Conservation (phyloP, 2,329 filamentous ascomycete species). For the Alternaria panax region DNA sequence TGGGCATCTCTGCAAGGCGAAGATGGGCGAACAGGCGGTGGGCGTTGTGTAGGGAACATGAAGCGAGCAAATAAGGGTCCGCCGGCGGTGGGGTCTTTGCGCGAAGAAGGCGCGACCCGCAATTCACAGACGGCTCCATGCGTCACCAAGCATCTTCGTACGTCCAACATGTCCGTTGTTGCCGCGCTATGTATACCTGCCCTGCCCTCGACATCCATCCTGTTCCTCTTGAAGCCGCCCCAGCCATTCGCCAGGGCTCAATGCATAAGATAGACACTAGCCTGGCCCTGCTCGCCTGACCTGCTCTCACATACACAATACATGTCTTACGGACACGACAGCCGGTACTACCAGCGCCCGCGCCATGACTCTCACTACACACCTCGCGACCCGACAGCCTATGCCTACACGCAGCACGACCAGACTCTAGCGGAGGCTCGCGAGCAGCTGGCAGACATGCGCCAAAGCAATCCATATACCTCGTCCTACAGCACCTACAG, state of each 20-base stretch:
- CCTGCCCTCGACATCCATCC: constrained; percentile 8
- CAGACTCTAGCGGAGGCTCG: constrained; percentile 24
- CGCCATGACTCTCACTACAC: constrained; percentile 38
- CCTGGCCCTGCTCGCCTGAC: constrained; percentile 23
- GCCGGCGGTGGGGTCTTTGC: constrained; percentile 6
- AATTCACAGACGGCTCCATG: constrained; percentile 15
- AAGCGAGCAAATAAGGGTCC: constrained; percentile 17
- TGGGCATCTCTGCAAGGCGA: background rate
- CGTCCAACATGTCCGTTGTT: constrained; percentile 17
- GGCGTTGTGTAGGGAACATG: constrained; percentile 1
- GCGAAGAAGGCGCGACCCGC: constrained; percentile 16
- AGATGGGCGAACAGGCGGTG: constrained; percentile 19
- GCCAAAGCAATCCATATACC: constrained; percentile 27
- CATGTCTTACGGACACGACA: constrained; percentile 41
- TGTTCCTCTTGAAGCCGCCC: constrained; percentile 7
- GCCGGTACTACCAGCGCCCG: constrained; percentile 28
- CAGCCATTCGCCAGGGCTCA: background rate
- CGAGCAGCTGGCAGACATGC: constrained; percentile 34
- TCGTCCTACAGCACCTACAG: constrained; percentile 42
- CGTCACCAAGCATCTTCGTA: constrained; percentile 21
- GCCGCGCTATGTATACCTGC: constrained; percentile 13
- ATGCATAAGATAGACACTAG: constrained; percentile 12
- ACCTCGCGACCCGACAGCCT: constrained; percentile 34
- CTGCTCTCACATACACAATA: constrained; percentile 7
- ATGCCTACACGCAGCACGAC: constrained; percentile 30